Evolutionary conservation across 2,329 filamentous ascomycete species (phyloP).

Genomic region (Paraphaeosphaeria sporulosa): DNA sequence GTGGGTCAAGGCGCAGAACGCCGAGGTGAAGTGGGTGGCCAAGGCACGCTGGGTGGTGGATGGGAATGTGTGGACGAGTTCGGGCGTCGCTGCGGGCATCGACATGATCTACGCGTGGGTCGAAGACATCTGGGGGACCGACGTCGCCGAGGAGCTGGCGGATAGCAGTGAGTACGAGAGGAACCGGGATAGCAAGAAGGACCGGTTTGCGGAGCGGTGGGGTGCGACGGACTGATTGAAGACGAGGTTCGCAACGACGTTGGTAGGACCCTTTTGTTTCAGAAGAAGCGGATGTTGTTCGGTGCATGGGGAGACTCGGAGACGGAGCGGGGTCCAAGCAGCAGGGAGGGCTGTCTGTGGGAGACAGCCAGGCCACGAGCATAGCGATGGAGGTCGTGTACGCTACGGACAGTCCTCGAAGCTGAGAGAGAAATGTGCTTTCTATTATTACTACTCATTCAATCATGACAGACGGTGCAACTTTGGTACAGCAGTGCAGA

Average conservation of each 20-base stretch:
- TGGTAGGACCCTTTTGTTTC: too few relatives aligned
- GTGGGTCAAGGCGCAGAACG: slow-evolving; percentile 55
- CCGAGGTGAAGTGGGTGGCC: slow-evolving; percentile 66
- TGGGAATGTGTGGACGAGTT: slow-evolving; percentile 72
- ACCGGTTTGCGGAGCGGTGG: slow-evolving; percentile 63
- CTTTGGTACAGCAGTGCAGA: slow-evolving; percentile 3
- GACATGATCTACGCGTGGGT: slow-evolving; percentile 68
- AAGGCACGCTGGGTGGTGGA: slow-evolving; percentile 71
- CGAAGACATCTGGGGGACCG: slow-evolving; percentile 61
- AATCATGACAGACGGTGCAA: not conserved
- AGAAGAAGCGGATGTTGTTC: too few relatives aligned
- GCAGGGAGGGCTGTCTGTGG: too few relatives aligned
- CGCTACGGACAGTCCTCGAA: not conserved
- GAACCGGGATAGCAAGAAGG: slow-evolving; percentile 57
- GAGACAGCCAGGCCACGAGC: not conserved
- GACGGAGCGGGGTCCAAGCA: too few relatives aligned
- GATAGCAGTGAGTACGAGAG: slow-evolving; percentile 66
- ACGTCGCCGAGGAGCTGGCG: slow-evolving; percentile 58
- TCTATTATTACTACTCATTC: slow-evolving; percentile 5
- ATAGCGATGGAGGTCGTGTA: too few relatives aligned
- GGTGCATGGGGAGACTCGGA: too few relatives aligned
- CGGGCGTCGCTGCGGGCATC: slow-evolving; percentile 69
- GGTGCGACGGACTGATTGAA: slow-evolving; percentile 21
- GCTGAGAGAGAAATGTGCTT: not conserved
- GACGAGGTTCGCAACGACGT: not conserved